phyloP scores from a whole-genome alignment of 139 green algal species.

The Micractinium conductrix region DNA sequence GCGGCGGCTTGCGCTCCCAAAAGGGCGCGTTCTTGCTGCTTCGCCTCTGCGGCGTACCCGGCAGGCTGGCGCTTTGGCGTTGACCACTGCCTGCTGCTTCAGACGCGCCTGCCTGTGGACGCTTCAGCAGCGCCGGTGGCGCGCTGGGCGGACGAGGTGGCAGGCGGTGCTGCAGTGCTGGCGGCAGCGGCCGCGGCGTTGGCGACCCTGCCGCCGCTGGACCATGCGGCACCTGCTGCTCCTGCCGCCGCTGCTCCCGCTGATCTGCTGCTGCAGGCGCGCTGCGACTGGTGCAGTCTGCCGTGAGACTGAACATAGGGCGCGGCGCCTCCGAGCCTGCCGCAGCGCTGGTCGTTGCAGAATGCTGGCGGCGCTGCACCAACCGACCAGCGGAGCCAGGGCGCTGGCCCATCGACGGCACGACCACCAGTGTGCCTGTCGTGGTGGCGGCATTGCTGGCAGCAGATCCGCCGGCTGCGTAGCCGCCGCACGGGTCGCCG shows the following conservation, averaged over 20 bases:
- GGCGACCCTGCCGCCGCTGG: not conserved
- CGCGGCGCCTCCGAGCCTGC: not conserved
- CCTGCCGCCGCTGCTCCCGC: not conserved
- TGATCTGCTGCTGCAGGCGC: not conserved
- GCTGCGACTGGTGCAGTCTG: not conserved
- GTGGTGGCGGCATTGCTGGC: not conserved
- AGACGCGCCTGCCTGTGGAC: not conserved
- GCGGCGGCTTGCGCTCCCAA: not conserved
- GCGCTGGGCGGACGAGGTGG: conserved; percentile 10
- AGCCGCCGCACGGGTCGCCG: not conserved
- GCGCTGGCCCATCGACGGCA: not conserved
- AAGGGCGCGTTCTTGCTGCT: not conserved
- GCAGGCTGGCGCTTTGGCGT: not conserved
- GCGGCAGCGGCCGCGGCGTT: not conserved
- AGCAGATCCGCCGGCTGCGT: not conserved
- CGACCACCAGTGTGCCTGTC: not conserved
- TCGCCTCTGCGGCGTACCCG: not conserved
- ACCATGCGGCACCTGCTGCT: not conserved
- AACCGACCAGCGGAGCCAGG: not conserved
- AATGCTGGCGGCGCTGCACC: not conserved
- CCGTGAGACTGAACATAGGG: not conserved
- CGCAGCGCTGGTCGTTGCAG: not conserved
- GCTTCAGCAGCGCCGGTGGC: not conserved
- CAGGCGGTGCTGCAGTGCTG: not conserved
- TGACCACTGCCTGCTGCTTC: not conserved